phyloP scores from a whole-genome alignment of 1,284 basidiomycete genomes.

The Apiotrichum montevideense region DNA sequence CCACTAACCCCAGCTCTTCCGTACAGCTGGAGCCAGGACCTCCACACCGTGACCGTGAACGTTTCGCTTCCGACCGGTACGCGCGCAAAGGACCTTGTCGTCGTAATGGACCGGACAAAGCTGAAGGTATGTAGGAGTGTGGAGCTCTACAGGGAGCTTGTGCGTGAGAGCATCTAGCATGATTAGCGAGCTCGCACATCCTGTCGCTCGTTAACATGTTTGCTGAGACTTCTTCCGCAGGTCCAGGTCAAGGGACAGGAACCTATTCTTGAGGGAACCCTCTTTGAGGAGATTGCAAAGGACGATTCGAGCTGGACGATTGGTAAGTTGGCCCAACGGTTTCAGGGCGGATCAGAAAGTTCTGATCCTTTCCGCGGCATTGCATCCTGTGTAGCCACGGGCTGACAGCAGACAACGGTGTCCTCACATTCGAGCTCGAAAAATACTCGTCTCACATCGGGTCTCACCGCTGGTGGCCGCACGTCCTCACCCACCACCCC shows the following conservation, averaged over 20 bases:
- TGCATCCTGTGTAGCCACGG: too few relatives aligned
- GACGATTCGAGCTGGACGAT: constrained; percentile 98
- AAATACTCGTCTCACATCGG: constrained; percentile 42
- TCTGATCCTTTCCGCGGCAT: too few relatives aligned
- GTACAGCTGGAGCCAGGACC: constrained; percentile 85
- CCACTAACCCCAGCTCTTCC: constrained; percentile 60
- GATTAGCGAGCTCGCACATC: too few relatives aligned
- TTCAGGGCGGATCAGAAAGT: not conserved
- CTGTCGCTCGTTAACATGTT: too few relatives aligned
- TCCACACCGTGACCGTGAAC: constrained; percentile 76
- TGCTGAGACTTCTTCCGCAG: constrained; percentile 13
- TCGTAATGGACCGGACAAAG: constrained; percentile 73
- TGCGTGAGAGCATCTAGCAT: too few relatives aligned
- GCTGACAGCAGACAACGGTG: constrained; percentile 29
- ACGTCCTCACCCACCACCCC: constrained; percentile 88
- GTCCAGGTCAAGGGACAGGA: constrained; percentile 81
- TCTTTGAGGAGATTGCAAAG: constrained; percentile 87
- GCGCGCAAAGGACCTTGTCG: constrained; percentile 65
- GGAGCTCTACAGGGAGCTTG: too few relatives aligned
- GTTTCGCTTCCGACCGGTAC: constrained; percentile 84
- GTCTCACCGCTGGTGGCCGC: constrained; percentile 84
- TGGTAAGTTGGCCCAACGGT: constrained; percentile 53
- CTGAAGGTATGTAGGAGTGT: constrained; percentile 51
- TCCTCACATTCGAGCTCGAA: constrained; percentile 45
- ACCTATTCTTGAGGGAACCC: constrained; percentile 78